Base-by-base conservation (phyloP, 2,329 filamentous ascomycete genomes). In the Colletotrichum musae region DNA sequence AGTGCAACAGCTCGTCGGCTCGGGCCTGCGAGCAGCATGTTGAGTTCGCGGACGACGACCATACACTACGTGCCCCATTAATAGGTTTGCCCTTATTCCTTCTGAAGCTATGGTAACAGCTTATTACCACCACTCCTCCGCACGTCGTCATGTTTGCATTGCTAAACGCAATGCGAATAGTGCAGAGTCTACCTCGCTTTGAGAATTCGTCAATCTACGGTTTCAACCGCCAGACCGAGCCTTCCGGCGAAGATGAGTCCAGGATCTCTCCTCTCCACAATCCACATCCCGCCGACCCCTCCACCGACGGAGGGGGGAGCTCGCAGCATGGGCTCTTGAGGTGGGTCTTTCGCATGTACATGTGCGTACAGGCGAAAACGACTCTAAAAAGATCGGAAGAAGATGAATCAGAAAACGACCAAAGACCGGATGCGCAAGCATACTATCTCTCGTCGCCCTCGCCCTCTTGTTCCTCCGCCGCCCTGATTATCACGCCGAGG, bases 51-150 rank as follows among this genome's bases (percentile, higher is more conserved):
- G 48, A 36, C 13, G 21, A 36, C 47, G 16, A 28, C 45, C 18
- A 48, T 16, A 24, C 21, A 24, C 21, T 24, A 24, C 56, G 43
- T 10, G 32, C 26, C 45, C 56, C 60, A 41, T 32, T 43, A 36
- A 53, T 24, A 52, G 41, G 53, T 47, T 57, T 57, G 21, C 54
- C 41, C 28, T 39, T 54, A 47, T 47, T 50, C 24, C 41, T 48
- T 6, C 13, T 59, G 50, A 60, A 69, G 61, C 61, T 66, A 66
- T 69, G 66, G 66, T 56, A 69, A 60, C 41, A 60, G 32, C 66
- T 66, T 66, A 56, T 60, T 66, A 47, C n/a, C 54, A 66, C 43
- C 41, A 7, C 15, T 58, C 58, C 61, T 48, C 41, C 24, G 39
- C 43, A 41, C 16, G 28, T 28, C 18, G 28, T 28, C 18, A 39